Percentiles rank a stretch among this genome's conserved stretches.
Evolutionary conservation across 2,329 filamentous ascomycete species (phyloP).

Genomic region (Lecanosticta acicola): DNA sequence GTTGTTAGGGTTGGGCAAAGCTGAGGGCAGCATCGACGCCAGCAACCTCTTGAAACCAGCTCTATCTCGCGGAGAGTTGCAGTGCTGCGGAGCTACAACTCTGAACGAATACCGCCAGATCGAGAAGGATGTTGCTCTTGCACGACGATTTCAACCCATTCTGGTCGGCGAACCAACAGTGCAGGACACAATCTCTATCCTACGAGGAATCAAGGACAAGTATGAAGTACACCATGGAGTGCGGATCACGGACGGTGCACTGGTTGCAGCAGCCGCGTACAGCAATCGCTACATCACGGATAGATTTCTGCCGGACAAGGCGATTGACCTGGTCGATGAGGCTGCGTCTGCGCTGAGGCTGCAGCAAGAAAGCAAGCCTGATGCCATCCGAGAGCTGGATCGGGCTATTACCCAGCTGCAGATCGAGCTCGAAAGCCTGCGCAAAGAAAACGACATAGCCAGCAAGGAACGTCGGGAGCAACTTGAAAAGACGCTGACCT

Average conservation of each 20-base stretch:
- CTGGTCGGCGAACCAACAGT: slow-evolving; percentile 87
- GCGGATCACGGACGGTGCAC: slow-evolving; percentile 81
- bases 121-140: slow-evolving; percentile 91
- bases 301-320: slow-evolving; percentile 91
- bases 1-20: slow-evolving; percentile 84
- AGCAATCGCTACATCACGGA: slow-evolving; percentile 97
- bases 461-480: slow-evolving; percentile 84
- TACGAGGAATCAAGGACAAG: slow-evolving; percentile 93
- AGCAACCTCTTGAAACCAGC: slow-evolving; percentile 93
- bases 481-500: slow-evolving; percentile 69
- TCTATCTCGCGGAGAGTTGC: slow-evolving; percentile 83
- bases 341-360: slow-evolving; percentile 83
- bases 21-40: slow-evolving; percentile 93
- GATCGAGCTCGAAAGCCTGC: slow-evolving; percentile 88
- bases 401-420: slow-evolving; percentile 96
- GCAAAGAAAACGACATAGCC: slow-evolving; percentile 87
- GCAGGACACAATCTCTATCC: slow-evolving; percentile 87
- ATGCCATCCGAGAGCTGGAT: slow-evolving; percentile 86
- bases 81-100: slow-evolving; percentile 93
- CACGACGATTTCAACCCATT: slow-evolving; percentile 89
- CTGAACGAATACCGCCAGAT: slow-evolving; percentile 87
- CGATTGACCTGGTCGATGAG: slow-evolving; percentile 94
- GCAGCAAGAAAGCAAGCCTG: slow-evolving; percentile 95
- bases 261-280: slow-evolving; percentile 86
- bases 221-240: slow-evolving; percentile 98